Percentiles rank a stretch among this genome's conserved stretches.
Evolutionary conservation across 108 stramenopile genomes (phyloP).

Genomic region (Nitzschia sp.): DNA sequence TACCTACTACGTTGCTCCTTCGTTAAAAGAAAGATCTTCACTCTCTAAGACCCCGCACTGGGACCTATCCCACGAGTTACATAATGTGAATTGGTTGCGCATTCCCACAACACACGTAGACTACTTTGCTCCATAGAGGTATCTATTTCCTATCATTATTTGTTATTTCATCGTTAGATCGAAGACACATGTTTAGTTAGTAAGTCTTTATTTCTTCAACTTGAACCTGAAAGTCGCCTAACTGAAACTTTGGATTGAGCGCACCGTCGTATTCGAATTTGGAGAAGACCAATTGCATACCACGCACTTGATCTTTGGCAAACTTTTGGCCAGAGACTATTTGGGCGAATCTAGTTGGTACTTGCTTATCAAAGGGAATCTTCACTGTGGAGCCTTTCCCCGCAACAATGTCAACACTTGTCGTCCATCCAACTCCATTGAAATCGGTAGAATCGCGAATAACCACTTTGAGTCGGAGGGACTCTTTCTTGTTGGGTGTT

Average conservation of each 20-base stretch:
- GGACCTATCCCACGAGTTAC: too few species aligned
- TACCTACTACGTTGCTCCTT: too few species aligned
- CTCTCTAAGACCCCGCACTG: too few species aligned
- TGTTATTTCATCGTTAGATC: too few species aligned
- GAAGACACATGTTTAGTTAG: too few species aligned
- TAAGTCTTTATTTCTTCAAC: constrained; percentile 56
- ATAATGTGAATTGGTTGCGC: too few species aligned
- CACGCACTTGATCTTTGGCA: constrained; percentile 45
- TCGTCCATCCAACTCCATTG: constrained; percentile 84
- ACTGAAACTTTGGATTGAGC: constrained; percentile 30
- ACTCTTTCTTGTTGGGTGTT: constrained; percentile 7
- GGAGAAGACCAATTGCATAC: constrained; percentile 74
- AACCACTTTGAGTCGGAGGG: constrained; percentile 63
- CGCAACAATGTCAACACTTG: constrained; percentile 39
- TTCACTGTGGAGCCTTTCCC: neutral
- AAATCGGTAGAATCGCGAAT: constrained; percentile 76
- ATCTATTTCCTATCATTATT: too few species aligned
- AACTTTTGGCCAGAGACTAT: constrained; percentile 46
- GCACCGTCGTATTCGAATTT: constrained; percentile 83
- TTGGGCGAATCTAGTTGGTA: constrained; percentile 72
- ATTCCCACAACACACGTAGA: too few species aligned
- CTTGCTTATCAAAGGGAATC: constrained; percentile 61
- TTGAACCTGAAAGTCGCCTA: constrained; percentile 43
- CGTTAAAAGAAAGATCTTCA: too few species aligned
- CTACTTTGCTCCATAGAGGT: too few species aligned